A percentile compares a stretch with the other conserved stretches of the same genome.
These are phyloP conservation scores for Pezicula carpinea DNA, from an alignment of 2,329 filamentous ascomycete species.

Conservation along the genomic window DNA sequence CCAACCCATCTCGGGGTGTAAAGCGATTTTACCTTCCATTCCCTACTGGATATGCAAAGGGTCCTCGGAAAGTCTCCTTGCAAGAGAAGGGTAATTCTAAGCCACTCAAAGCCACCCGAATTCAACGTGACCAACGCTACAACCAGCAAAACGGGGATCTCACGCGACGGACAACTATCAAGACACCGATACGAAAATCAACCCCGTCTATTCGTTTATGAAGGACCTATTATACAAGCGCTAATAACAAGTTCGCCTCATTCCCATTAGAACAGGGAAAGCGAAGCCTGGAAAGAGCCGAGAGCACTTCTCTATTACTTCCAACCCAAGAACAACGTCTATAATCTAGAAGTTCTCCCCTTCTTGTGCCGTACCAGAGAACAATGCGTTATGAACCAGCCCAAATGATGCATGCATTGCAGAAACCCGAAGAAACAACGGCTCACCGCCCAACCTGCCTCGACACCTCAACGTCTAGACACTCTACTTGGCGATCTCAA, in stretches of 20 bases:
- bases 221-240: constrained; percentile 21
- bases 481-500: constrained; percentile 55
- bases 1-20: too few relatives aligned
- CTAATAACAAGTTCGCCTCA: constrained; percentile 4
- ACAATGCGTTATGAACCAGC: constrained; percentile 14
- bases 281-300: neutral
- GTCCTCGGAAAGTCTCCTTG: too few relatives aligned
- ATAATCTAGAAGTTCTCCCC: constrained; percentile 17
- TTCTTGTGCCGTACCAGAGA: neutral
- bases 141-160: too few relatives aligned
- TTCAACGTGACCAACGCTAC: too few relatives aligned
- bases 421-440: constrained; percentile 7
- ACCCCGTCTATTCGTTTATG: neutral
- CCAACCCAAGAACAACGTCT: constrained; percentile 14
- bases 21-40: too few relatives aligned
- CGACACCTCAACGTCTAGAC: constrained; percentile 5
- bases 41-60: too few relatives aligned
- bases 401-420: constrained; percentile 19
- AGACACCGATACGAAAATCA: neutral
- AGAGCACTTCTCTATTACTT: neutral
- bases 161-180: too few relatives aligned
- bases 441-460: constrained; percentile 6
- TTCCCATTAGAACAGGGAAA: neutral
- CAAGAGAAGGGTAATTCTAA: too few relatives aligned
- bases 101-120: too few relatives aligned